Percentiles rank a stretch among this genome's conserved stretches.
phyloP scores from a whole-genome alignment of 768 basidiomycete species.

The Mycena floridula region DNA sequence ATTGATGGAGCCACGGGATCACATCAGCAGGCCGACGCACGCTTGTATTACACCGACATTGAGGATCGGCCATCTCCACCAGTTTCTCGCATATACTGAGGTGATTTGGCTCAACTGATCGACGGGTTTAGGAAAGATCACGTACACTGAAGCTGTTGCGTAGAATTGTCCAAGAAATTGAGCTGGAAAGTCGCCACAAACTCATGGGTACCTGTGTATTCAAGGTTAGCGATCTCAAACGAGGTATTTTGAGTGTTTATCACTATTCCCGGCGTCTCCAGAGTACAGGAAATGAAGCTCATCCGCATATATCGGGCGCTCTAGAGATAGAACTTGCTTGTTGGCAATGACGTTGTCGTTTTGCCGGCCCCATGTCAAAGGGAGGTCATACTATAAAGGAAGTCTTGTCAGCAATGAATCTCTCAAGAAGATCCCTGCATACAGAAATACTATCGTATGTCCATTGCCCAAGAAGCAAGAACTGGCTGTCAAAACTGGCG shows the following conservation, averaged over 20 bases:
- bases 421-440: conserved; percentile 3
- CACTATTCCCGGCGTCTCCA: conserved; percentile 30
- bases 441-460: conserved; percentile 33
- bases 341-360: conserved; percentile 40
- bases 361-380: conserved; percentile 30
- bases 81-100: conserved; percentile 39
- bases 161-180: conserved; percentile 30
- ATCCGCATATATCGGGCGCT: conserved; percentile 29
- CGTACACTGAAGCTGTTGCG: conserved; percentile 28
- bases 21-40: conserved; percentile 20
- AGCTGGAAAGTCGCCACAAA: conserved; percentile 28
- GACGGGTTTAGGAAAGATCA: background rate
- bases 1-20: conserved; percentile 1
- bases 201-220: conserved; percentile 13
- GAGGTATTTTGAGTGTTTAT: conserved; percentile 6
- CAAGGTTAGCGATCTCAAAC: background rate
- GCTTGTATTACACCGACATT: conserved; percentile 37
- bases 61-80: conserved; percentile 35
- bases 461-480: conserved; percentile 34
- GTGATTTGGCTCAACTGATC: background rate
- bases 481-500: conserved; percentile 32
- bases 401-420: background rate
- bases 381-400: conserved; percentile 34
- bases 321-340: conserved; percentile 32
- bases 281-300: conserved; percentile 45